phyloP scores from a whole-genome alignment of 305 asterid genomes.

The Rubia balearica region DNA sequence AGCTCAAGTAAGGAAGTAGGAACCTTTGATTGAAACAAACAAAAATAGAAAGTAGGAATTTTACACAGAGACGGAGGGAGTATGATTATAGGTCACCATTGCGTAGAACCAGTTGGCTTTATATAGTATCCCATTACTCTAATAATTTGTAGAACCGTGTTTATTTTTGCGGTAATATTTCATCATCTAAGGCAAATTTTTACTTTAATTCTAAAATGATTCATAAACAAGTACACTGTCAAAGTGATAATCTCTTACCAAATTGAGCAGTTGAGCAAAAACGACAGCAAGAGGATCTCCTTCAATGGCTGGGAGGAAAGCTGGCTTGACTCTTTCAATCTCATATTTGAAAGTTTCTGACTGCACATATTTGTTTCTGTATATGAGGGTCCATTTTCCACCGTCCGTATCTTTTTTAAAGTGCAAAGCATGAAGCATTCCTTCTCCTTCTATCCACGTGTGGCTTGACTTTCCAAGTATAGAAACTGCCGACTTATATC shows the following conservation, averaged over 20 bases:
- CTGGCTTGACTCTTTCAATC: constrained; percentile 28
- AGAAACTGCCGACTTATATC: constrained; percentile 47
- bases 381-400: constrained; percentile 27
- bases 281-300: constrained; percentile 43
- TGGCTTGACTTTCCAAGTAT: constrained; percentile 48
- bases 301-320: constrained; percentile 51
- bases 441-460: constrained; percentile 62
- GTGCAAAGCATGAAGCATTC: constrained; percentile 59
- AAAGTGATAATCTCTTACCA: constrained; percentile 2
- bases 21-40: no score
- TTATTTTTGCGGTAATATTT: neutral
- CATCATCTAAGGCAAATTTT: neutral
- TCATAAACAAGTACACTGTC: neutral
- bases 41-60: no score
- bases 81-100: no score
- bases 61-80: no score
- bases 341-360: constrained; percentile 39
- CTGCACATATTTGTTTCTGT: constrained; percentile 40
- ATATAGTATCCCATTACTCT: no score
- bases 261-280: constrained; percentile 14
- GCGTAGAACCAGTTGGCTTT: no score
- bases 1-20: no score
- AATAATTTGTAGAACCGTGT: no score
- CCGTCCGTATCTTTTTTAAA: constrained; percentile 17
- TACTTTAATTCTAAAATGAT: neutral